A percentile compares a stretch with the other conserved stretches of the same genome.
Evolutionary conservation across 768 basidiomycete genomes (phyloP).

Genomic region (Tremella yokohamensis): DNA sequence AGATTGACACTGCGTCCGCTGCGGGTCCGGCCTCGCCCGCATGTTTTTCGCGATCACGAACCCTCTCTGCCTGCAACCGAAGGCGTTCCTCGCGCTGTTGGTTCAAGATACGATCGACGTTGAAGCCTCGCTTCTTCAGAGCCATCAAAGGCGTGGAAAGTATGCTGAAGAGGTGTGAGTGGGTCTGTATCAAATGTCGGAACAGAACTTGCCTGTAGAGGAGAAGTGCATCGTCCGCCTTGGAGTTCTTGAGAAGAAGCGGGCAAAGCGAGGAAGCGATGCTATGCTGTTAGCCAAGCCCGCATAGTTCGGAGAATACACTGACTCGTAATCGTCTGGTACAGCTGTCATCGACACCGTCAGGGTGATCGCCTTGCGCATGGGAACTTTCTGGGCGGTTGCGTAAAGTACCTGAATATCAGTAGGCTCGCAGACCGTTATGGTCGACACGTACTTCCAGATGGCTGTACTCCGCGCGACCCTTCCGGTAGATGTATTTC

Average conservation of each 20-base stretch:
- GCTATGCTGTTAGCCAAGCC: slow-evolving; percentile 53
- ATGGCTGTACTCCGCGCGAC: slow-evolving; percentile 28
- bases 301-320: slow-evolving; percentile 20
- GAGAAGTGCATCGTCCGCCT: slow-evolving; percentile 79
- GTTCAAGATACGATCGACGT: slow-evolving; percentile 82
- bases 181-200: background rate
- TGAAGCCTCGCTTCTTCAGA: slow-evolving; percentile 43
- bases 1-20: background rate
- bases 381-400: slow-evolving; percentile 21
- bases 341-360: slow-evolving; percentile 72
- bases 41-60: slow-evolving; percentile 30
- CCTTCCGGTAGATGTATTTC: slow-evolving; percentile 38
- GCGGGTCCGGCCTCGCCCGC: background rate
- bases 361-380: slow-evolving; percentile 54
- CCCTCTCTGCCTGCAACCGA: slow-evolving; percentile 52
- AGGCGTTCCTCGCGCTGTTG: slow-evolving; percentile 68
- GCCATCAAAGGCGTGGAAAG: slow-evolving; percentile 83
- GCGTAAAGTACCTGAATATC: slow-evolving; percentile 29
- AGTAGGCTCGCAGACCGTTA: slow-evolving; percentile 2
- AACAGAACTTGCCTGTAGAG: slow-evolving; percentile 64
- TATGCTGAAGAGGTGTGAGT: slow-evolving; percentile 53
- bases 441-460: slow-evolving; percentile 60
- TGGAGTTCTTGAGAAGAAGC: slow-evolving; percentile 69
- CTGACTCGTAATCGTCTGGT: slow-evolving; percentile 89
- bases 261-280: slow-evolving; percentile 80